Evolutionary conservation across 2,329 filamentous ascomycete genomes (phyloP).

Genomic region (Hypoxylon sp.): DNA sequence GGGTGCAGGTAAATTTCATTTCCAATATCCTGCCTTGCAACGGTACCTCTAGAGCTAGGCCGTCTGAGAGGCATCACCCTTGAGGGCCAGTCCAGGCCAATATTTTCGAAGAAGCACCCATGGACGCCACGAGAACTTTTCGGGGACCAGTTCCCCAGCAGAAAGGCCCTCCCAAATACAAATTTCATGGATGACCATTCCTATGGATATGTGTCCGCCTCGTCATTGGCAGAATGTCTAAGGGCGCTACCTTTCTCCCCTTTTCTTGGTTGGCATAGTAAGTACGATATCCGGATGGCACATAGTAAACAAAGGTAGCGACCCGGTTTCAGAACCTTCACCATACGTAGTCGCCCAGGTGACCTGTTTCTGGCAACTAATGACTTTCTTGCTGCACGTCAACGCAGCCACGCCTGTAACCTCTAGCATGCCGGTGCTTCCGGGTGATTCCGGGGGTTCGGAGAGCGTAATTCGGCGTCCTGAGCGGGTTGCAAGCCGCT

Average conservation of each 20-base stretch:
- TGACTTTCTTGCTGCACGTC: not conserved
- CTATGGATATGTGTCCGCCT: not conserved
- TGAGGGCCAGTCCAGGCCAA: not conserved
- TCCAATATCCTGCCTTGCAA: not conserved
- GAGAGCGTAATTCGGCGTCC: not conserved
- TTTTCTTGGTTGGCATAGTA: not conserved
- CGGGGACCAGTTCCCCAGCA: not conserved
- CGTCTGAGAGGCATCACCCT: not conserved
- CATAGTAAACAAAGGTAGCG: constrained; percentile 3
- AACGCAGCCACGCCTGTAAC: not conserved
- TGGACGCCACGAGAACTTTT: not conserved
- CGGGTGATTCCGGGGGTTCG: constrained; percentile 6
- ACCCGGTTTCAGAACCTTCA: not conserved
- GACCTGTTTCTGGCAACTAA: not conserved
- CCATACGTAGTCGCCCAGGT: not conserved
- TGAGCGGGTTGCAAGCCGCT: not conserved
- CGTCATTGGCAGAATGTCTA: not conserved
- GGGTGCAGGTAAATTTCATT: not conserved
- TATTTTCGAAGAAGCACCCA: not conserved
- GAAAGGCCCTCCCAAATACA: not conserved
- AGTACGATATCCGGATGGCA: not conserved
- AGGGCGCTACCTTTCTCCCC: not conserved
- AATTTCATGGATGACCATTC: not conserved
- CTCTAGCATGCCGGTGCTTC: constrained; percentile 3
- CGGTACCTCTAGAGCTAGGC: not conserved